Evolutionary conservation across 306 rosid species (phyloP).

Genomic region (Begonia loranthoides): DNA sequence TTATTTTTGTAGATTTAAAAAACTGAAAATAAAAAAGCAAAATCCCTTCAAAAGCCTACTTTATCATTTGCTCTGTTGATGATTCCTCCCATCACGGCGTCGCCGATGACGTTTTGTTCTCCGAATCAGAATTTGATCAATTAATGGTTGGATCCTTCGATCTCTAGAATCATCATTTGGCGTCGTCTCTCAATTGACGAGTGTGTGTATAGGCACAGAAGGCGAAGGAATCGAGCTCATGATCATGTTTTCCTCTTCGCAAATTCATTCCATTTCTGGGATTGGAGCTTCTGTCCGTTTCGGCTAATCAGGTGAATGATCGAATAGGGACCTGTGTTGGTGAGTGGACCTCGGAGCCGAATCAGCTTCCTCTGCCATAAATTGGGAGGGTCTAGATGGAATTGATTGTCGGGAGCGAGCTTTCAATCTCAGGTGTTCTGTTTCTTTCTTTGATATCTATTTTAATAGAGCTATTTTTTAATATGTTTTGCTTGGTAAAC

Average conservation of each 20-base stretch:
- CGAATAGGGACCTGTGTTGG: constrained; percentile 6
- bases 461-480: neutral
- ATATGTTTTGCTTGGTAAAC: neutral
- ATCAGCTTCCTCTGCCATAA: constrained; percentile 1
- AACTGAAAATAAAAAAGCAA: no score
- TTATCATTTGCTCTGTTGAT: no score
- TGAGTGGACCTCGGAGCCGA: constrained; percentile 10
- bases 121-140: no score
- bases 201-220: no score
- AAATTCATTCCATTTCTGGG: neutral
- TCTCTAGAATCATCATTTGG: no score
- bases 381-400: neutral
- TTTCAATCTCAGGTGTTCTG: constrained; percentile 26
- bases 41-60: no score
- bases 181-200: no score
- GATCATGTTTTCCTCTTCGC: neutral
- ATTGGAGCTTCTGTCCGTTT: constrained; percentile 2
- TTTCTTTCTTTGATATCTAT: constrained; percentile 6
- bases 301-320: constrained; percentile 23
- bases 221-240: neutral
- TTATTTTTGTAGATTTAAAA: no score
- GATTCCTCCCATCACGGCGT: no score
- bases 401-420: constrained; percentile 5
- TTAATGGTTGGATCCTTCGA: no score
- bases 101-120: no score